Conservation (phyloP, 192 early-diverging fungal species). For the Coemansia aciculifera region DNA sequence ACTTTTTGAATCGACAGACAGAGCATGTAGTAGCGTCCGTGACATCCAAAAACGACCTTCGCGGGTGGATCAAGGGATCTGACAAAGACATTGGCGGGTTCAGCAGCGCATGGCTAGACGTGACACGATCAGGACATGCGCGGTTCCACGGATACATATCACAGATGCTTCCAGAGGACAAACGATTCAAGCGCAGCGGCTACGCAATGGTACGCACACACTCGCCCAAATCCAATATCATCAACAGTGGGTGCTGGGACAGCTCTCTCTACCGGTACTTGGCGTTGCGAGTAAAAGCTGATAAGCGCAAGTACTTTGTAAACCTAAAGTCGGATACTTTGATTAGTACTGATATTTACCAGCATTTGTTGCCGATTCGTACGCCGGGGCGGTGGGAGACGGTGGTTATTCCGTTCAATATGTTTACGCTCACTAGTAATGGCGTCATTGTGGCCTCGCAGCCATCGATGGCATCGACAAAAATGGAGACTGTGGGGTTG, state of each 20-base stretch:
- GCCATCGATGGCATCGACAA: slow-evolving; percentile 78
- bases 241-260: slow-evolving; percentile 81
- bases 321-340: slow-evolving; percentile 88
- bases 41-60: slow-evolving; percentile 62
- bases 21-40: slow-evolving; percentile 72
- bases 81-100: slow-evolving; percentile 92
- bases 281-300: slow-evolving; percentile 75
- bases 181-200: slow-evolving; percentile 75
- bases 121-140: slow-evolving; percentile 64
- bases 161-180: slow-evolving; percentile 71
- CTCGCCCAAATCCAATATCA: slow-evolving; percentile 66
- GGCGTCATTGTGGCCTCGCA: slow-evolving; percentile 85
- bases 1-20: slow-evolving; percentile 63
- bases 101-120: slow-evolving; percentile 74
- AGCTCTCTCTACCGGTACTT: slow-evolving; percentile 84
- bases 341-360: slow-evolving; percentile 84
- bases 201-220: slow-evolving; percentile 90
- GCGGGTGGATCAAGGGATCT: slow-evolving; percentile 78
- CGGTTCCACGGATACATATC: slow-evolving; percentile 82
- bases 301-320: slow-evolving; percentile 84
- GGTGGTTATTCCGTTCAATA: slow-evolving; percentile 87
- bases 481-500: slow-evolving; percentile 88
- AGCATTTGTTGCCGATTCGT: slow-evolving; percentile 86
- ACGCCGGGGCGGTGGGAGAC: slow-evolving; percentile 92
- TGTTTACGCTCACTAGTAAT: slow-evolving; percentile 90